These are phyloP conservation scores for Murraya paniculata DNA, from an alignment of 345 rosid species.

Conservation along the genomic window DNA sequence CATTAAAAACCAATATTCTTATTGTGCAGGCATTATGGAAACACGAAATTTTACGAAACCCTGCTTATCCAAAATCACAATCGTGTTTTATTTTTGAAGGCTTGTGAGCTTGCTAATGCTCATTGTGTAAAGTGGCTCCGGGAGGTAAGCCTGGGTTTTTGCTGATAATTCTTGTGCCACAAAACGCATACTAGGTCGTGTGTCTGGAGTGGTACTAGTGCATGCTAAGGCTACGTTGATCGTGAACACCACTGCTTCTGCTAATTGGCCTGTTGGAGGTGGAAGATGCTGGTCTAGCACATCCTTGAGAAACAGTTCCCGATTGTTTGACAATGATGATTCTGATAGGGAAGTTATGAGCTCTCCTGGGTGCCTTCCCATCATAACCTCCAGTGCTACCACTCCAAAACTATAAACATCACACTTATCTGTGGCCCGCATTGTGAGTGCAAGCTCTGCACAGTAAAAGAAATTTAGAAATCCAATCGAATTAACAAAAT, in stretches of 20 bases:
- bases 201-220: constrained; percentile 30
- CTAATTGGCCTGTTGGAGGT: constrained; percentile 40
- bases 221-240: constrained; percentile 47
- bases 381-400: constrained; percentile 59
- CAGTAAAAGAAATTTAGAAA: background rate
- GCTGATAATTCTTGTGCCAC: constrained; percentile 61
- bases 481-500: background rate
- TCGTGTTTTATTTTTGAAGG: constrained; percentile 21
- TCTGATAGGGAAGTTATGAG: constrained; percentile 29
- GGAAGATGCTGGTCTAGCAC: constrained; percentile 48
- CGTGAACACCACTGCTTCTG: constrained; percentile 42
- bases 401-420: constrained; percentile 69
- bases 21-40: background rate
- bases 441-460: constrained; percentile 46
- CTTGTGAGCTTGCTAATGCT: constrained; percentile 31
- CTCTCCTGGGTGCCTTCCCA: constrained; percentile 69
- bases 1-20: background rate
- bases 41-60: background rate
- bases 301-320: constrained; percentile 37
- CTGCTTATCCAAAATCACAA: background rate
- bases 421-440: constrained; percentile 44
- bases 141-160: constrained; percentile 26
- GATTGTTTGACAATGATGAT: constrained; percentile 16
- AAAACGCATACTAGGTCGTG: constrained; percentile 53
- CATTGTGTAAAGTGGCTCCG: constrained; percentile 28